A percentile compares a stretch with the other conserved stretches of the same genome.
Conservation (phyloP, 495 filamentous ascomycete genomes). For the Talaromyces proteolyticus region DNA sequence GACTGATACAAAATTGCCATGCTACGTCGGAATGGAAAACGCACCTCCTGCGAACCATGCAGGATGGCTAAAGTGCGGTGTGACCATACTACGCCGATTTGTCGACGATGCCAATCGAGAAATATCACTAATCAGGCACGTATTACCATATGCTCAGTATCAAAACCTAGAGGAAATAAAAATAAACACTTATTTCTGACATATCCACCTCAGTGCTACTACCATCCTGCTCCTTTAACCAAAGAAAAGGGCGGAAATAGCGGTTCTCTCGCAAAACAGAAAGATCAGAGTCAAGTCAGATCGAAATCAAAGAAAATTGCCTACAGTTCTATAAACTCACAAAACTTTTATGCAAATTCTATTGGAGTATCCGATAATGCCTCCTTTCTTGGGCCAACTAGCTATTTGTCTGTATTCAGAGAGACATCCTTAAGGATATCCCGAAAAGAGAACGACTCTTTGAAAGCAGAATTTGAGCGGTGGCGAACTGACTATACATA, state of each 20-base stretch:
- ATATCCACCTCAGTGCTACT: slow-evolving; percentile 10
- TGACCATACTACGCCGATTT: slow-evolving; percentile 20
- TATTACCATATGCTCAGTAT: neutral
- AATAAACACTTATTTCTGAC: neutral
- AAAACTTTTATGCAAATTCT: neutral
- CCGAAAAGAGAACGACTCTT: neutral
- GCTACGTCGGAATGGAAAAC: neutral
- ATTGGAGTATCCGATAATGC: neutral
- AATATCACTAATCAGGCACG: slow-evolving; percentile 8
- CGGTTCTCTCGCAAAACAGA: neutral
- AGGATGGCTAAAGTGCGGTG: neutral
- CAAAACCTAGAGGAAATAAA: too few species aligned
- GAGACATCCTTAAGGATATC: neutral
- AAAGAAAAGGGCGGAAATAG: neutral
- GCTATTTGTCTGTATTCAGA: slow-evolving; percentile 12
- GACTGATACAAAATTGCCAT: neutral
- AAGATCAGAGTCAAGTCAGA: neutral
- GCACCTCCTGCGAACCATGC: neutral
- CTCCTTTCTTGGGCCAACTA: slow-evolving; percentile 7
- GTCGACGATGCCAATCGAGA: slow-evolving; percentile 13
- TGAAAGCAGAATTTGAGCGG: slow-evolving; percentile 4
- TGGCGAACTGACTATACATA: slow-evolving; percentile 9
- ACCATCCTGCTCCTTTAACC: slow-evolving; percentile 22
- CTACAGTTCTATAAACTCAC: too few species aligned
- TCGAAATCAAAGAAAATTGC: neutral